These are phyloP conservation scores for Penicillium diatomitis DNA, from an alignment of 495 filamentous ascomycete species.

Conservation along the genomic window DNA sequence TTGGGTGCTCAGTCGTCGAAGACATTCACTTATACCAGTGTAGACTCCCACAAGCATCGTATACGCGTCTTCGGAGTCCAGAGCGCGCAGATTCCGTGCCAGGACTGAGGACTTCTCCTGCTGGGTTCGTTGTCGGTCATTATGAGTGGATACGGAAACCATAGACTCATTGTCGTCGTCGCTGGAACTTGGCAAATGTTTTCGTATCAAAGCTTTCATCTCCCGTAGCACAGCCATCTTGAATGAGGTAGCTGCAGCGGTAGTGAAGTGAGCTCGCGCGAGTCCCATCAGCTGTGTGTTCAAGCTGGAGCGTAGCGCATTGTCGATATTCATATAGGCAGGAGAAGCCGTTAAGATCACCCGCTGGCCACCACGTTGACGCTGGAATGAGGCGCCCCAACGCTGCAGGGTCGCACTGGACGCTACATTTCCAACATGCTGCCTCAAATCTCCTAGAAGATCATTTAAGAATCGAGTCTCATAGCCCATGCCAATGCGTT, in stretches of 20 bases:
- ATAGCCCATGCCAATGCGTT: conserved; percentile 77
- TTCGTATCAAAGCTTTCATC: conserved; percentile 76
- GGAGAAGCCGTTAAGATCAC: conserved; percentile 59
- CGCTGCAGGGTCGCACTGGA: conserved; percentile 64
- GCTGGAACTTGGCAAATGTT: conserved; percentile 78
- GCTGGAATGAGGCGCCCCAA: conserved; percentile 56
- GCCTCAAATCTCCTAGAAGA: conserved; percentile 67
- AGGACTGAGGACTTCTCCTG: conserved; percentile 85
- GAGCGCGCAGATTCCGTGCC: conserved; percentile 80
- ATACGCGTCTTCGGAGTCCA: conserved; percentile 81
- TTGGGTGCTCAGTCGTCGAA: conserved; percentile 78
- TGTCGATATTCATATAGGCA: conserved; percentile 62
- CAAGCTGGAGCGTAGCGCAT: conserved; percentile 57
- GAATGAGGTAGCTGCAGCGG: conserved; percentile 73
- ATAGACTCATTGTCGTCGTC: conserved; percentile 91
- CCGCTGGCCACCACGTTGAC: conserved; percentile 55
- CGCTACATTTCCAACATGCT: conserved; percentile 73
- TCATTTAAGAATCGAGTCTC: conserved; percentile 72
- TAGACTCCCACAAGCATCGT: conserved; percentile 76
- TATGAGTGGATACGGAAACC: conserved; percentile 76
- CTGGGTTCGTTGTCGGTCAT: conserved; percentile 58
- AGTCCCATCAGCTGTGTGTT: conserved; percentile 64
- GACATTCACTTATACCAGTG: conserved; percentile 73
- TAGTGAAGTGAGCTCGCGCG: conserved; percentile 66
- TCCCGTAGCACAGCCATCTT: conserved; percentile 81